Base-by-base conservation (phyloP, 2,329 filamentous ascomycete genomes). In the Xylaria hypoxylon region DNA sequence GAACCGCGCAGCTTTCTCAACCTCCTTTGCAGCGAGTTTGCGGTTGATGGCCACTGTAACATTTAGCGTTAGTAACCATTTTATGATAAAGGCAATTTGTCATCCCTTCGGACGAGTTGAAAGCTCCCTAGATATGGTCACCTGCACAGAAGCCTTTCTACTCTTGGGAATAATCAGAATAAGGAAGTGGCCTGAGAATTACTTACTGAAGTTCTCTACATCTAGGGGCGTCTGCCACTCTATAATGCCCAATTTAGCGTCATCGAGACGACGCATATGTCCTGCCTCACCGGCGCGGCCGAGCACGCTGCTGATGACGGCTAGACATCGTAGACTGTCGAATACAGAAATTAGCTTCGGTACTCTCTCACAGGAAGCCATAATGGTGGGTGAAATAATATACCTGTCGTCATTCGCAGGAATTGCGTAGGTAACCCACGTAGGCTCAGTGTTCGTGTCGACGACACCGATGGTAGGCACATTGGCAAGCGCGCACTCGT, bases 391-490 rank as follows among this genome's bases (percentile, higher is more conserved):
- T 40, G 22, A 38, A 19, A 15, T n/a, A 13, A 78, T 84, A 76
- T 79, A 93, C 91, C 90, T 94, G 84, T 99, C 96, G 77, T 99
- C 96, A 79, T 99, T 99, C 57, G 93, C 93, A 1, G 96, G 96
- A 72, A 99, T 97, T 15, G 92, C 92, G 77, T 99, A 99, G 3
- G 96, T 98, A 57, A 98, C 94, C 88, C 92, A 95, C 0, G 93
- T 93, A 0, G 96, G 93, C 79, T 98, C 92, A 2, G 90, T 90
- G 79, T 99, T 92, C 0, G 96, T 98, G 79, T 99, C 96, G 72
- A 98, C 91, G 64, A 99, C 86, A 52, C 95, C 96, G 75, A 99
- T 96, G 0, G 96, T 98, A 0, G 96, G 96, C 64, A 99, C 92
- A 75, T 91, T 92, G 77, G 93, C 91, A 64, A 94, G 78, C 0